Conservation (phyloP, 129 eudicot genomes). For the Saposhnikovia divaricata region DNA sequence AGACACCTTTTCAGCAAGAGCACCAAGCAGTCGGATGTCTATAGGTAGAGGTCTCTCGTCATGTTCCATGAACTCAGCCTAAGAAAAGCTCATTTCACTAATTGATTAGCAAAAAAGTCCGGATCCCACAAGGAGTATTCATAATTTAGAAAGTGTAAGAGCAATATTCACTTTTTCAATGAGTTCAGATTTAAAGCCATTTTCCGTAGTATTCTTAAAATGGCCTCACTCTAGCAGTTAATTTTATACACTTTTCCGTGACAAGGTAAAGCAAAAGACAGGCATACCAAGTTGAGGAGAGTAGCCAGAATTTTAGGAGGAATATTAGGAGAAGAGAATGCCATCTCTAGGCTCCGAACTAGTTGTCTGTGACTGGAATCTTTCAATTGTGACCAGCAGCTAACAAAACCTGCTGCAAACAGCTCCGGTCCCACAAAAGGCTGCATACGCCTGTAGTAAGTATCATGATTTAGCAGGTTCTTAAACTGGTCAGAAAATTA, state of each 20-base stretch:
- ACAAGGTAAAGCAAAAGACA: constrained; percentile 2
- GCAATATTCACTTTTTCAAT: neutral
- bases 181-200: neutral
- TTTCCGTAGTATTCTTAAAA: neutral
- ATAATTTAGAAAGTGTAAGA: neutral
- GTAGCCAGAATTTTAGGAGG: constrained; percentile 98
- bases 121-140: neutral
- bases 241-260: neutral
- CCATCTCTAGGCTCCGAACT: constrained; percentile 87
- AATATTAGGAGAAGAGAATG: constrained; percentile 96
- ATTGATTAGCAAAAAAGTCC: constrained; percentile 4
- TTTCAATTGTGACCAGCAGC: constrained; percentile 91
- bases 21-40: constrained; percentile 97
- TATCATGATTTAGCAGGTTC: constrained; percentile 4
- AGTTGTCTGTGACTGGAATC: constrained; percentile 80
- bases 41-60: constrained; percentile 96
- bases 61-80: constrained; percentile 99
- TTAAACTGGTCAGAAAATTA: neutral
- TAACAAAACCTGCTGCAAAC: constrained; percentile 97
- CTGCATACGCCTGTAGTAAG: constrained; percentile 47
- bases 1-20: constrained; percentile 96
- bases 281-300: constrained; percentile 80
- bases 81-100: constrained; percentile 18
- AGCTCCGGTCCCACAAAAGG: constrained; percentile 97
- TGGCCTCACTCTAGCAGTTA: neutral